Conservation (phyloP, 2,329 filamentous ascomycete species). For the Nemania diffusa region DNA sequence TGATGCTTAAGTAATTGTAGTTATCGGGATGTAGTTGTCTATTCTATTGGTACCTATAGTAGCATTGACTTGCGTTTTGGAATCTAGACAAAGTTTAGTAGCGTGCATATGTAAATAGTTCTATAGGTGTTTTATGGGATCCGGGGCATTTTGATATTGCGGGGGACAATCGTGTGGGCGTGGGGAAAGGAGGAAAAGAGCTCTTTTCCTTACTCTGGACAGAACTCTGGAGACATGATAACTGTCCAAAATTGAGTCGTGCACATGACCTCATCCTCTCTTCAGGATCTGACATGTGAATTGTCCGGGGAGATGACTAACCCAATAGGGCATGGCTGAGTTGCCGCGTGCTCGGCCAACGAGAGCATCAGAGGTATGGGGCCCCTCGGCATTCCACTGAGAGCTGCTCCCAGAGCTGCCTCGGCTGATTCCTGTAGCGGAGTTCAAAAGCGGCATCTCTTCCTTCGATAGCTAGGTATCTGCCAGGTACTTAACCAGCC, state of each 20-base stretch:
- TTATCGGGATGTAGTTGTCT: too few species aligned
- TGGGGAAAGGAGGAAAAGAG: slow-evolving; percentile 9
- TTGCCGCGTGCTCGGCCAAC: slow-evolving; percentile 30
- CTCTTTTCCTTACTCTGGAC: too few species aligned
- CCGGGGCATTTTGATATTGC: not conserved
- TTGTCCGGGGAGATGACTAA: slow-evolving; percentile 24
- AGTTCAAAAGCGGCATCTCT: slow-evolving; percentile 43
- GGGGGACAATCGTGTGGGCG: slow-evolving; percentile 8
- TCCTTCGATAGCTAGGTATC: slow-evolving; percentile 2
- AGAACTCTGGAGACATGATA: too few species aligned
- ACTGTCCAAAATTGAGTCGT: slow-evolving; percentile 21
- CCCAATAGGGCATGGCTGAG: slow-evolving; percentile 27
- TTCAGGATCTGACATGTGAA: slow-evolving; percentile 45
- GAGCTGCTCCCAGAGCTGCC: slow-evolving; percentile 45
- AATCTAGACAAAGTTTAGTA: too few species aligned
- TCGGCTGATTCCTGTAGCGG: slow-evolving; percentile 46
- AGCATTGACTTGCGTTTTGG: too few species aligned
- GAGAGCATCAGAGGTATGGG: slow-evolving; percentile 1
- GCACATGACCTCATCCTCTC: slow-evolving; percentile 44
- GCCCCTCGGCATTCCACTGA: slow-evolving; percentile 47
- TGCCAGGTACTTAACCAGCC: slow-evolving; percentile 18
- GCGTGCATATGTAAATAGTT: too few species aligned
- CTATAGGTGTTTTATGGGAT: too few species aligned
- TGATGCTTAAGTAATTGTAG: too few species aligned
- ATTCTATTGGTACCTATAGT: too few species aligned